Conservation (phyloP, 75 land plant genomes). For the Pseudotsuga menziesii region DNA sequence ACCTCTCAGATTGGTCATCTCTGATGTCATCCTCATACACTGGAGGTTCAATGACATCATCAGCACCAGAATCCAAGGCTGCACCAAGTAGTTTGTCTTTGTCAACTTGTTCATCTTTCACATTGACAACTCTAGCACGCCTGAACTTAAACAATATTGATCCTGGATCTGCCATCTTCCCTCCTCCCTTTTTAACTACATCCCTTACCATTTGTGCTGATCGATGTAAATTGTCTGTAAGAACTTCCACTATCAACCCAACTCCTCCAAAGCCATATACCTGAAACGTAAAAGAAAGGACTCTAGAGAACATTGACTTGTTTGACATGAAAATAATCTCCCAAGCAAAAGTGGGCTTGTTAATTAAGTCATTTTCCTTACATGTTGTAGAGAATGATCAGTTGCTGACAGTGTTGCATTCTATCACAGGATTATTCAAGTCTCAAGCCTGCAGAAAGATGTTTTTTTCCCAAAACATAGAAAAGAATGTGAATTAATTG, state of each 20-base stretch:
- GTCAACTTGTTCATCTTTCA: slow-evolving; percentile 59
- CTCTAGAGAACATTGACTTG: slow-evolving; percentile 1
- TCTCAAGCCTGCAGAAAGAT: not conserved
- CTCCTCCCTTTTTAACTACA: slow-evolving; percentile 84
- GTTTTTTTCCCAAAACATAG: not conserved
- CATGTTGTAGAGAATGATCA: not conserved
- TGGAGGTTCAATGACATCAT: slow-evolving; percentile 89
- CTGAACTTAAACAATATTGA: slow-evolving; percentile 87
- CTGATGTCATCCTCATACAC: slow-evolving; percentile 59
- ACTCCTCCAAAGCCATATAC: slow-evolving; percentile 94
- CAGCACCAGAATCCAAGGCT: slow-evolving; percentile 95
- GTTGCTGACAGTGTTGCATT: not conserved
- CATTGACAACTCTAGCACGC: slow-evolving; percentile 76
- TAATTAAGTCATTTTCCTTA: not conserved
- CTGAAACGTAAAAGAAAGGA: slow-evolving; percentile 25
- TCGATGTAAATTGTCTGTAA: slow-evolving; percentile 84
- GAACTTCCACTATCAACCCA: slow-evolving; percentile 76
- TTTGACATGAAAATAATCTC: not conserved
- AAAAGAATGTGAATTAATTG: not conserved
- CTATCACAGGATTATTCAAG: not conserved
- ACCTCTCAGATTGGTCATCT: slow-evolving; percentile 69
- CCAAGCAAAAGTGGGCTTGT: not conserved
- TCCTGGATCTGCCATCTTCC: slow-evolving; percentile 95
- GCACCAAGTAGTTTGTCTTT: slow-evolving; percentile 71
- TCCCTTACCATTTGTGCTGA: slow-evolving; percentile 82